Evolutionary conservation across 768 basidiomycete species (phyloP), one percentile per base, ranked within the genome.

Genomic region (Macrolepiota albuminosa): DNA sequence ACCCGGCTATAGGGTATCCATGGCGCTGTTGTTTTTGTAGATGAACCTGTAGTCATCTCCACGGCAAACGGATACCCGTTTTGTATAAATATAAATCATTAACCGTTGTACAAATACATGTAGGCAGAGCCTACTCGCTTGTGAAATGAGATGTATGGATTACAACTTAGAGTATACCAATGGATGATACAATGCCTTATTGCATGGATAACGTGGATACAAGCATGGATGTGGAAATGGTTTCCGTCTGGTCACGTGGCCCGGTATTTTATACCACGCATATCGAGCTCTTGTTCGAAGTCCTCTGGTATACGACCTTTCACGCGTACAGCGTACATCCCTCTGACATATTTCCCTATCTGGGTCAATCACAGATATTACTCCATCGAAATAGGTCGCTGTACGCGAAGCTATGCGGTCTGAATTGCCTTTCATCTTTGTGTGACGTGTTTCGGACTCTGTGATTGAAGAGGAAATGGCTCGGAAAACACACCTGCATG

Each of bases 261-360:
- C n/a, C 92, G 83, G 69, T 95, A 95, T 66, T 86, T 88, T 73
- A 95, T 88, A 18, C 87, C 86, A 49, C 88, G 81, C 51, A 75
- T 81, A 57, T 91, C 86, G 31, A 95, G 80, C 65, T 93, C 91
- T 24, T 83, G 84, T 67, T 93, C 90, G 5, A 94, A 85, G 47
- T 93, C 91, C 55, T 93, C 91, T 0, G 91, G 92, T 58, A 95
- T 81, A 16, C 89, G 86, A 1, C 93, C 93, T 63, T 84, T 87
- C 31, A 95, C 91, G 10, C 93, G 87, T 18, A 90, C 92, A 14
- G 96, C 96, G 70, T 99, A 99, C 77, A 98, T 86, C 0, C 96
- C 96, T 4, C 89, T 82, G 13, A 86, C 87, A 67, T 93, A 92
- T 74, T 95, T 95, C 63, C 92, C 96, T 97, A 61, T 21, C 87